Percentiles rank a stretch among this genome's conserved stretches.
phyloP scores from a whole-genome alignment of 495 filamentous ascomycete genomes.

The Penicillium desertorum region DNA sequence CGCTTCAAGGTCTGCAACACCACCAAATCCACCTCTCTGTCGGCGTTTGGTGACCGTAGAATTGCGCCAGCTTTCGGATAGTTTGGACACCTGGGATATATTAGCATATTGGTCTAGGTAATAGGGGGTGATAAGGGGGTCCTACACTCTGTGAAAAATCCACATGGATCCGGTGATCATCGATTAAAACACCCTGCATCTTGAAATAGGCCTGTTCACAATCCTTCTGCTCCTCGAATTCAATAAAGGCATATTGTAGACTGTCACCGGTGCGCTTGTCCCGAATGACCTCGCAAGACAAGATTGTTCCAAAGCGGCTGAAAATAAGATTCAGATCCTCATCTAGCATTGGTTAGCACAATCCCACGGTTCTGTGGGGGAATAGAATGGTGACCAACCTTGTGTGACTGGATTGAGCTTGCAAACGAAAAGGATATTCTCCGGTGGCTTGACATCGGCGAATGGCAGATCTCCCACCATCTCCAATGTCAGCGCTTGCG shows the following conservation, averaged over 20 bases:
- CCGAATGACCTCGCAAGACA: slow-evolving; percentile 95
- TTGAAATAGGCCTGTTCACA: slow-evolving; percentile 98
- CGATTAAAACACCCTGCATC: slow-evolving; percentile 95
- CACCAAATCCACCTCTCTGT: slow-evolving; percentile 82
- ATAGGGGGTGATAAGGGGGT: slow-evolving; percentile 2
- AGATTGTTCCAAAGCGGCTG: slow-evolving; percentile 90
- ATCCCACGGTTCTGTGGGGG: not conserved
- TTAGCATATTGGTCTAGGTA: slow-evolving; percentile 22
- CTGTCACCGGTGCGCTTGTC: slow-evolving; percentile 94
- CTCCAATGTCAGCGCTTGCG: slow-evolving; percentile 91
- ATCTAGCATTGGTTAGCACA: slow-evolving; percentile 49
- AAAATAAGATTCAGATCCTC: slow-evolving; percentile 95
- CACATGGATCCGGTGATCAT: slow-evolving; percentile 96
- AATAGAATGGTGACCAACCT: slow-evolving; percentile 42
- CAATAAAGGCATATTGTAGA: slow-evolving; percentile 96
- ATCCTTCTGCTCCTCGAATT: slow-evolving; percentile 87
- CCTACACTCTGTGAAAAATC: slow-evolving; percentile 95
- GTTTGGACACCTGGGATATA: slow-evolving; percentile 61
- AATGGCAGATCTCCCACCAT: slow-evolving; percentile 98
- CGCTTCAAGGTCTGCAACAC: slow-evolving; percentile 81
- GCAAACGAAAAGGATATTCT: slow-evolving; percentile 97
- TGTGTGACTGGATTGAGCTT: slow-evolving; percentile 96
- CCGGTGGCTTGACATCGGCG: slow-evolving; percentile 95
- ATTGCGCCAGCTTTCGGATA: slow-evolving; percentile 88
- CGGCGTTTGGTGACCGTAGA: slow-evolving; percentile 81